These are phyloP conservation scores for Quillaja saponaria DNA, from an alignment of 306 rosid genomes.

Conservation along the genomic window DNA sequence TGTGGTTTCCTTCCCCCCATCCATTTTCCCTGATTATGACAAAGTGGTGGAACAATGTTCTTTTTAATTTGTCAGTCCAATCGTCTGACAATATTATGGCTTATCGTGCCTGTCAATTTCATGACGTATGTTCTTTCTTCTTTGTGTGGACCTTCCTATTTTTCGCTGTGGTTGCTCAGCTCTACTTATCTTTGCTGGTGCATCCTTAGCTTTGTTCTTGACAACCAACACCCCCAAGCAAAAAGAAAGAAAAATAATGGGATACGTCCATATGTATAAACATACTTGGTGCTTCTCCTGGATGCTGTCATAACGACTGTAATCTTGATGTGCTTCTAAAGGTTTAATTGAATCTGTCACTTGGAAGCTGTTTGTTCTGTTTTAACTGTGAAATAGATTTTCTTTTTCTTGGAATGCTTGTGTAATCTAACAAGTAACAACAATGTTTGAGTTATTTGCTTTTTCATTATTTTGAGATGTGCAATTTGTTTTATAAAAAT, in stretches of 20 bases:
- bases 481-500: constrained; percentile 35
- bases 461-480: constrained; percentile 28
- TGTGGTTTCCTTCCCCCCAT: constrained; percentile 17
- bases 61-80: neutral
- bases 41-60: constrained; percentile 17
- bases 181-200: constrained; percentile 25
- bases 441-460: constrained; percentile 15
- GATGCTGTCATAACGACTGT: neutral
- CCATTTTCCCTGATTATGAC: constrained; percentile 6
- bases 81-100: neutral
- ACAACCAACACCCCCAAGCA: neutral
- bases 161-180: neutral
- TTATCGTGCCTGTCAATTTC: constrained; percentile 3
- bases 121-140: constrained; percentile 9
- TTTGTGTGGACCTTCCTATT: neutral
- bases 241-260: too few relatives aligned
- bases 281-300: constrained; percentile 11
- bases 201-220: constrained; percentile 18
- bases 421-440: neutral
- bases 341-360: constrained; percentile 8
- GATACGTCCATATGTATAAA: constrained; percentile 4
- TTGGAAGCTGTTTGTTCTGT: constrained; percentile 24
- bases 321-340: constrained; percentile 23
- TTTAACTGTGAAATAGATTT: constrained; percentile 20
- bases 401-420: constrained; percentile 24